These are phyloP conservation scores for Ogataea allantospora DNA, from an alignment of 805 yeast species.

Conservation along the genomic window DNA sequence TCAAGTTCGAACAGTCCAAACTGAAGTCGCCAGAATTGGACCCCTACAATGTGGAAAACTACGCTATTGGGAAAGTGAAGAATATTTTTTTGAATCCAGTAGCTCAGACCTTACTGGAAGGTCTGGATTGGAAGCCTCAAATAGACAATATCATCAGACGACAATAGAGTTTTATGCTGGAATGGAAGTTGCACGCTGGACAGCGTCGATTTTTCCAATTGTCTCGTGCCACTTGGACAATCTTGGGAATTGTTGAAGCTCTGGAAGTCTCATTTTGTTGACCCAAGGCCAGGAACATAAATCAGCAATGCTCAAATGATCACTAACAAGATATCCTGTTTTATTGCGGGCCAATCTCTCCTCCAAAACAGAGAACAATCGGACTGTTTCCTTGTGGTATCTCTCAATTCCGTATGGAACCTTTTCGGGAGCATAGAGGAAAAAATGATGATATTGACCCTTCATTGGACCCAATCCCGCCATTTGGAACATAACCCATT, in stretches of 20 bases:
- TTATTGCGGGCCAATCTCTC: conserved; percentile 45
- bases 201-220: conserved; percentile 34
- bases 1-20: conserved; percentile 38
- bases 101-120: conserved; percentile 37
- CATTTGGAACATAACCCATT: conserved; percentile 56
- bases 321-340: conserved; percentile 59
- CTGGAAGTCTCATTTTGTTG: conserved; percentile 26
- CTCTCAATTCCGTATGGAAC: conserved; percentile 54
- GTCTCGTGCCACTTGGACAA: conserved; percentile 41
- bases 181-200: conserved; percentile 31
- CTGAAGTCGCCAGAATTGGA: conserved; percentile 19
- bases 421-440: conserved; percentile 45
- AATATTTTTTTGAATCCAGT: conserved; percentile 39
- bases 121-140: conserved; percentile 34
- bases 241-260: conserved; percentile 39
- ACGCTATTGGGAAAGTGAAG: conserved; percentile 38
- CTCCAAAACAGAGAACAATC: conserved; percentile 56
- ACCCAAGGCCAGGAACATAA: conserved; percentile 51
- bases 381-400: conserved; percentile 47
- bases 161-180: conserved; percentile 15
- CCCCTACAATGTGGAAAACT: conserved; percentile 36
- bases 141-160: conserved; percentile 11
- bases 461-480: conserved; percentile 62
- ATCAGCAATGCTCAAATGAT: conserved; percentile 60
- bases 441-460: conserved; percentile 58